These are phyloP conservation scores for Cyclotella choctawhatcheeana DNA, from an alignment of 108 stramenopile species.

Conservation along the genomic window DNA sequence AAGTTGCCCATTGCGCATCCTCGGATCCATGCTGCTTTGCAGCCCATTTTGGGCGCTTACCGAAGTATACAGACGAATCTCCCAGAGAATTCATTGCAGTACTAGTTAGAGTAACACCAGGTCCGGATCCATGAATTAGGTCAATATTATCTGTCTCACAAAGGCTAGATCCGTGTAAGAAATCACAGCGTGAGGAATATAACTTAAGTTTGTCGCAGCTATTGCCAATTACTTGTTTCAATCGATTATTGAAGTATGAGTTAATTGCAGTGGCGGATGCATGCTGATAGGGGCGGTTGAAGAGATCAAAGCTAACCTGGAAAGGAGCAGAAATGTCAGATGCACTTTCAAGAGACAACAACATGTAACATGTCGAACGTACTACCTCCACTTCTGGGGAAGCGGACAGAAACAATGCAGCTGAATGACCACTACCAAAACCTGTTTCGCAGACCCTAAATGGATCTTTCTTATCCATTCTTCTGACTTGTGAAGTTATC, in stretches of 20 bases:
- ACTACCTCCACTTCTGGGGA: conserved; percentile 11
- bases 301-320: conserved; percentile 67
- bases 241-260: conserved; percentile 7
- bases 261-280: conserved; percentile 24
- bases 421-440: conserved; percentile 60
- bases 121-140: conserved; percentile 47
- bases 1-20: conserved; percentile 49
- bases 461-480: not conserved
- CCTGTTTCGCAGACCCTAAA: conserved; percentile 61
- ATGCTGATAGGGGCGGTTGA: conserved; percentile 59
- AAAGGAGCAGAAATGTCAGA: no score
- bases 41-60: not conserved
- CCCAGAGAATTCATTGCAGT: conserved; percentile 58
- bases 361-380: no score
- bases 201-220: conserved; percentile 52
- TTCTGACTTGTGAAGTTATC: conserved; percentile 1
- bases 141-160: conserved; percentile 61
- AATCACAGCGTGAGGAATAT: conserved; percentile 35
- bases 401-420: conserved; percentile 44
- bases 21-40: not conserved
- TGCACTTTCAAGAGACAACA: no score
- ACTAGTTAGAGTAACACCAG: conserved; percentile 47
- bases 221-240: conserved; percentile 32
- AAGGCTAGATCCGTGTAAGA: conserved; percentile 63
- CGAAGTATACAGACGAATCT: conserved; percentile 56